These are phyloP conservation scores for Pilasporangium apinafurcum DNA, from an alignment of 352 stramenopile genomes.

Conservation along the genomic window DNA sequence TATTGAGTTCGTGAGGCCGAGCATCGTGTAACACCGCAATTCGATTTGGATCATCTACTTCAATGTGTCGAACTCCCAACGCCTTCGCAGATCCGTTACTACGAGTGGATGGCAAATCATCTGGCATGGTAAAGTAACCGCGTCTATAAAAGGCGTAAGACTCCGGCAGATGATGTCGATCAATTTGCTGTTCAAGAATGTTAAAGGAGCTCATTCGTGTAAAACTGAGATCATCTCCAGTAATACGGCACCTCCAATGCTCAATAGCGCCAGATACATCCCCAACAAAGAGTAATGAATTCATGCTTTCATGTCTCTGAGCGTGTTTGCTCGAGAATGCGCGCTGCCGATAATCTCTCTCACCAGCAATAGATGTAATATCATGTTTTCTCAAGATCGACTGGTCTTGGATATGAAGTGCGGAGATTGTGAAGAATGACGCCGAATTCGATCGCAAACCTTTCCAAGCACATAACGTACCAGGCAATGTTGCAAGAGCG, in stretches of 20 bases:
- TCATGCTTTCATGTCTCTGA: conserved; percentile 27
- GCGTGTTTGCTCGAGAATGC: conserved; percentile 56
- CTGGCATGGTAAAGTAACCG: conserved; percentile 11
- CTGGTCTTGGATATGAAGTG: conserved; percentile 42
- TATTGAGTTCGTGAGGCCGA: conserved; percentile 40
- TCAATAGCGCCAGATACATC: conserved; percentile 48
- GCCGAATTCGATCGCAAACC: conserved; percentile 24
- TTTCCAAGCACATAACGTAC: conserved; percentile 58
- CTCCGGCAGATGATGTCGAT: conserved; percentile 3
- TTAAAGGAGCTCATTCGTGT: conserved; percentile 62
- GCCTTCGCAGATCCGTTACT: not conserved
- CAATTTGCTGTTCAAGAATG: not conserved
- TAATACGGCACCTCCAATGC: conserved; percentile 71
- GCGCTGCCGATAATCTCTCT: conserved; percentile 75
- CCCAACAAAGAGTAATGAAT: conserved; percentile 76
- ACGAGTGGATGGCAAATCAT: not conserved
- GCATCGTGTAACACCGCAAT: conserved; percentile 54
- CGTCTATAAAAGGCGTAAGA: conserved; percentile 22
- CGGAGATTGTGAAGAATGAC: conserved; percentile 37
- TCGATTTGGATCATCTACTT: conserved; percentile 82
- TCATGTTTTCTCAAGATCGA: conserved; percentile 37
- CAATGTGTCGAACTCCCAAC: conserved; percentile 55
- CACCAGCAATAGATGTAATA: conserved; percentile 71
- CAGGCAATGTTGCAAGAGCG: conserved; percentile 35
- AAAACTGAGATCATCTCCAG: conserved; percentile 43